Base-by-base conservation (phyloP, 768 basidiomycete genomes). In the Serendipita vermifera region DNA sequence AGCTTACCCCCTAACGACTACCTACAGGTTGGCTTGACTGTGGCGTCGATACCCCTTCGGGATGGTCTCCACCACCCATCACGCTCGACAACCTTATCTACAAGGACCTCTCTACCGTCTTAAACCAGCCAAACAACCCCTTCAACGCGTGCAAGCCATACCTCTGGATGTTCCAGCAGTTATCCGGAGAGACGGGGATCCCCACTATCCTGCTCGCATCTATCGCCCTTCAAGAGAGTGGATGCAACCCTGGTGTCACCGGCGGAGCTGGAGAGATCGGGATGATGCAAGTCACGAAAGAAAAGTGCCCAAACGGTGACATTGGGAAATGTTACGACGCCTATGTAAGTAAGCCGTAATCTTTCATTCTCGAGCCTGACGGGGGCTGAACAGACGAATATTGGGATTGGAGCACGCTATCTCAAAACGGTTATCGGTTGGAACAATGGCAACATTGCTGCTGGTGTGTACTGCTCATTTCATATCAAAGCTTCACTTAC, bases 161-260 rank as follows among this genome's bases (percentile, higher is more conserved):
- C 61, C 66, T 83, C 35, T 48, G 57, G 3, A 59, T 75, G 15
- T 88, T 89, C 65, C 71, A 85, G 32, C 15, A 22, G 7, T 7
- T 51, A 31, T 22, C 46, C 7, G 46, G 32, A 9, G 46, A 51
- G 17, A 51, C 46, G n/a, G 46, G 46, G 9, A 29, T 91, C 33
- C 85, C 84, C 24, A 66, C 87, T 6, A 87, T 91, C 66, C 70
- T 93, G 60, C 68, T 93, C 33, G 90, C 89, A 2, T 77, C 88
- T 0, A 83, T 94, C 61, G 88, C 89, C 33, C 83, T 94, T 82
- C 89, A 93, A 67, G 92, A 94, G 66, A 80, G 78, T 32, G 72
- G 72, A 35, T 94, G 90, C 73, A 81, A 83, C 61, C 75, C 81
- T 2, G 57, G 69, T 14, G 77, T 76, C 4, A 72, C 80, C 40